phyloP scores from a whole-genome alignment of 2,329 filamentous ascomycete species.

The Trichophyton mentagrophytes region DNA sequence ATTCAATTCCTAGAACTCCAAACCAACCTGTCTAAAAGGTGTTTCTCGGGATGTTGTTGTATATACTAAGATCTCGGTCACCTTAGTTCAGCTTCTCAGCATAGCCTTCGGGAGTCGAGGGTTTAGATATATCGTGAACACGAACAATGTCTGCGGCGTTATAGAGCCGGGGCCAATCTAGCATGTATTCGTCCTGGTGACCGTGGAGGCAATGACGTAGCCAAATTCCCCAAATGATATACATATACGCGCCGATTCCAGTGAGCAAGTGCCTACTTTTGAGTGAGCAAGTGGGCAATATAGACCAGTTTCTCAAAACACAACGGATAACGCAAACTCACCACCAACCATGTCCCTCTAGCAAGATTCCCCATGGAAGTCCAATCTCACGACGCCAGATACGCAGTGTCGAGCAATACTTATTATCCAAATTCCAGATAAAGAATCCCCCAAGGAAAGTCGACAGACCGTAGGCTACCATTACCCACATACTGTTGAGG shows the following conservation, averaged over 20 bases:
- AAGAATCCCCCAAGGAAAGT: constrained; percentile 63
- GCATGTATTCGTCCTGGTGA: constrained; percentile 55
- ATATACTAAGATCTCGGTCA: background rate
- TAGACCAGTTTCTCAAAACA: background rate
- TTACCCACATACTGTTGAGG: constrained; percentile 59
- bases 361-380: constrained; percentile 65
- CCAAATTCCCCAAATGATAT: constrained; percentile 76
- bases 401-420: constrained; percentile 55
- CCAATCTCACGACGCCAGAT: constrained; percentile 54
- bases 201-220: constrained; percentile 63
- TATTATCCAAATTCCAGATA: constrained; percentile 69
- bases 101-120: constrained; percentile 4
- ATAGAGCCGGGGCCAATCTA: constrained; percentile 55
- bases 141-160: constrained; percentile 44
- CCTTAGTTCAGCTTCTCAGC: constrained; percentile 7
- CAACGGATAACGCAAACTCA: constrained; percentile 24
- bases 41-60: background rate
- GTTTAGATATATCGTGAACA: constrained; percentile 9
- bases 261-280: constrained; percentile 60
- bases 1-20: background rate
- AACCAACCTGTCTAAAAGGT: background rate
- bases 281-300: background rate
- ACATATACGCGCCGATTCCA: constrained; percentile 68
- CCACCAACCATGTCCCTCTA: constrained; percentile 65
- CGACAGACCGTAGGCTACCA: constrained; percentile 55